Evolutionary conservation across 768 basidiomycete species (phyloP), one percentile per base, ranked within the genome.

Genomic region (Mycena olivaceomarginata): DNA sequence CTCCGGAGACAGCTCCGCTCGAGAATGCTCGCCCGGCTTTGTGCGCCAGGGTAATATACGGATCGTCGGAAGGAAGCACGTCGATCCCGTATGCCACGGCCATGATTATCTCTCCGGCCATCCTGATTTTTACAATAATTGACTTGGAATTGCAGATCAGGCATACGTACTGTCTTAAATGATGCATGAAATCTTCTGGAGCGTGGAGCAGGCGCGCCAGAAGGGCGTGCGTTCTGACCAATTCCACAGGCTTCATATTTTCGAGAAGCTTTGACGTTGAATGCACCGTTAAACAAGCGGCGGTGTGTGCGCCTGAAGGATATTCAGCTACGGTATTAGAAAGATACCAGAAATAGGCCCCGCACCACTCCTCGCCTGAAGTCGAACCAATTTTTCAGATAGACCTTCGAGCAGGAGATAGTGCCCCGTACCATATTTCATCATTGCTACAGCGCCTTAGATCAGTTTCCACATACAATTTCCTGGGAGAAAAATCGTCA

Each of bases 51-150:
- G 82, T 57, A 16, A 87, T 77, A 40, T 85, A 83, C 0, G 84
- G 85, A 76, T 89, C 88, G 37, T 81, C 59, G 2, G 81, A 75
- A 3, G 80, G 76, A 67, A 81, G 46, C 18, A 86, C 84, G 11
- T 83, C 78, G n/a, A 87, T 81, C 2, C 88, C 88, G 62, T 88
- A 84, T 1, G 85, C 85, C 20, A 85, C 80, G n/a, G 77, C 82
- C 71, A 84, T 76, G 75, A 88, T 86, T 18, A 83, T 78, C 4
- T 86, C 82, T 0, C 85, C 85, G 0, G 85, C 82, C 67, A 83
- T 76, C 57, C 89, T 89, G 62, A 77, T 39, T 51, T 62, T 41
- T 40, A 62, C 41, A 20, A 51, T 16, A 51, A 16, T 51, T 12
- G 5, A 16, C 48, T 70, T 41, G 46, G 40, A 1, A 12, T 22